Evolutionary conservation across 495 filamentous ascomycete species (phyloP).

Genomic region (Trichoderma gamsii): DNA sequence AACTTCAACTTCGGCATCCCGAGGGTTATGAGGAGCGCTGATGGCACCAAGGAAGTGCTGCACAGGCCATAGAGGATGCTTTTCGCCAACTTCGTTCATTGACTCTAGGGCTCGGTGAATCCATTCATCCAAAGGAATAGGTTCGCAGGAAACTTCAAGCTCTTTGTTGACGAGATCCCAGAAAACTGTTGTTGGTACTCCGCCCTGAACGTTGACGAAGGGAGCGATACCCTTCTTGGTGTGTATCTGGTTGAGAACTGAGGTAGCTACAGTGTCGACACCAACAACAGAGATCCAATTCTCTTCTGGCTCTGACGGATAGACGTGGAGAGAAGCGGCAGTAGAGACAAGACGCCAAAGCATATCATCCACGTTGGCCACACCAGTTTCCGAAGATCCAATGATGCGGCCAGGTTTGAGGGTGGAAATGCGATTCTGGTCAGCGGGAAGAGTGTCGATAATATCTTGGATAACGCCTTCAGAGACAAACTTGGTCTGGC

Average conservation of each 20-base stretch:
- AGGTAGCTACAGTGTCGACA: background rate
- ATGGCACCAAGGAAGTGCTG: conserved; percentile 14
- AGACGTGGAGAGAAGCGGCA: background rate
- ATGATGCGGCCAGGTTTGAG: conserved; percentile 16
- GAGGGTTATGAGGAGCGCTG: background rate
- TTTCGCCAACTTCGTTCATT: conserved; percentile 5
- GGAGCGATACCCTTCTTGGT: background rate
- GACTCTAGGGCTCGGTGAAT: conserved; percentile 9
- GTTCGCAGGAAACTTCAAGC: conserved; percentile 6
- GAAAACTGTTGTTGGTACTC: conserved; percentile 1
- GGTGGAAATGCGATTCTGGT: conserved; percentile 11
- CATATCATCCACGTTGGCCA: conserved; percentile 13
- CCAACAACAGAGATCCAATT: background rate
- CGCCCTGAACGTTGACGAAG: background rate
- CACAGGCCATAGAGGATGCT: conserved; percentile 14
- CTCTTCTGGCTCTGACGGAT: background rate
- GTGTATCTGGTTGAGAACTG: conserved; percentile 1
- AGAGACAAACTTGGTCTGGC: conserved; percentile 13
- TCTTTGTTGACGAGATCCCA: conserved; percentile 11
- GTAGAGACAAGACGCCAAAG: conserved; percentile 13
- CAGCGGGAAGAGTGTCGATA: background rate
- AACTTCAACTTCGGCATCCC: background rate
- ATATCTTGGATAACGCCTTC: background rate
- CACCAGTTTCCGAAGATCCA: conserved; percentile 1
- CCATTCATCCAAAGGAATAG: conserved; percentile 3